These are phyloP conservation scores for Miscanthus sacchariflorus DNA, from an alignment of 202 grass and related monocot genomes.

Conservation along the genomic window DNA sequence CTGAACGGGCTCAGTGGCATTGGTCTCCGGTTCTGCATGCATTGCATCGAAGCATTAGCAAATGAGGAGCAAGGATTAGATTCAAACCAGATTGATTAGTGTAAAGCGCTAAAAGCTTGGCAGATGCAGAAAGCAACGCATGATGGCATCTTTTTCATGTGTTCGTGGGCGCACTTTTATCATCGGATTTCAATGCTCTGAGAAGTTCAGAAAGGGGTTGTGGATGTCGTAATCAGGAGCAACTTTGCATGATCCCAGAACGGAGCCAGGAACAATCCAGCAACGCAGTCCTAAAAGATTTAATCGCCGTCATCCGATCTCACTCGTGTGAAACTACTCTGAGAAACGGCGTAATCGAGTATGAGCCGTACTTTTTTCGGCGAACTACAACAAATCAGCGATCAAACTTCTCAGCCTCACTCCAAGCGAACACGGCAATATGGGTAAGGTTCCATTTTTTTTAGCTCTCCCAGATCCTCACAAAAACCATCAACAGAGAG, in stretches of 20 bases:
- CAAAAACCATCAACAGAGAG: conserved; percentile 51
- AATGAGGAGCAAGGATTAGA: conserved; percentile 42
- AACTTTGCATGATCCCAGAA: conserved; percentile 43
- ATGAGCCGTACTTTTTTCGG: too few species aligned
- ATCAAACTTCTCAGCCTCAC: too few species aligned
- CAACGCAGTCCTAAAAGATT: not conserved
- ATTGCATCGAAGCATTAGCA: conserved; percentile 18
- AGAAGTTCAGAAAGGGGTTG: conserved; percentile 35
- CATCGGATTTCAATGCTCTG: conserved; percentile 46
- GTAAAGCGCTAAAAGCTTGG: conserved; percentile 41
- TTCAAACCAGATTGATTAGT: conserved; percentile 26
- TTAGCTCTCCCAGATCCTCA: conserved; percentile 44
- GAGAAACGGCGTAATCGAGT: not conserved
- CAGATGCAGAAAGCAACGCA: conserved; percentile 55
- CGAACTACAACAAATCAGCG: too few species aligned
- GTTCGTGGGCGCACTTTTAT: conserved; percentile 45
- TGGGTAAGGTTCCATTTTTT: conserved; percentile 21
- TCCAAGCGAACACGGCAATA: too few species aligned
- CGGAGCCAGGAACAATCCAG: conserved; percentile 34
- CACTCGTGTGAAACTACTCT: not conserved
- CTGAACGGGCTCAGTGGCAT: conserved; percentile 35
- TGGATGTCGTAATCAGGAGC: conserved; percentile 45
- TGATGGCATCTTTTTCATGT: conserved; percentile 51
- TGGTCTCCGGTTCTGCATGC: conserved; percentile 58
- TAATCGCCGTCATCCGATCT: conserved; percentile 7